Conservation (phyloP, 805 yeast genomes). For the Candida silvatica region DNA sequence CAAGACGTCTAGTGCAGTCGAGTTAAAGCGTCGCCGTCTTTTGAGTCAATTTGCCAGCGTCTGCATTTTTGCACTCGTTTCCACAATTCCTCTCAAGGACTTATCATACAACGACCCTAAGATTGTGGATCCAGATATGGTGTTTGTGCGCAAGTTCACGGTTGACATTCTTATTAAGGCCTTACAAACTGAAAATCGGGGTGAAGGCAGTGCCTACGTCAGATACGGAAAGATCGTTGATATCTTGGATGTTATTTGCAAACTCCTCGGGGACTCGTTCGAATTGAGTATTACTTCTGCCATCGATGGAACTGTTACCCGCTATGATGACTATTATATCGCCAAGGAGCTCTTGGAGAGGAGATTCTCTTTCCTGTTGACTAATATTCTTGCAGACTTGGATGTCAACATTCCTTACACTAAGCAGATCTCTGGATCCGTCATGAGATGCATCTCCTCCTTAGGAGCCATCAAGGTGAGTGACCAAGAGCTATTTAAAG, state of each 20-base stretch:
- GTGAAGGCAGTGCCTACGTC: slow-evolving; percentile 28
- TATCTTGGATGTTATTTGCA: slow-evolving; percentile 38
- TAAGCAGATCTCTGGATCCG: slow-evolving; percentile 46
- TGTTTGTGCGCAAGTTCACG: slow-evolving; percentile 64
- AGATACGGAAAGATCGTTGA: slow-evolving; percentile 50
- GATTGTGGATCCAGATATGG: slow-evolving; percentile 58
- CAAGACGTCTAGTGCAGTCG: slow-evolving; percentile 24
- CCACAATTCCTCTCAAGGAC: slow-evolving; percentile 47
- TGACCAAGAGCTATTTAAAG: slow-evolving; percentile 50
- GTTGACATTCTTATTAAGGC: slow-evolving; percentile 60
- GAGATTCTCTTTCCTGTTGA: slow-evolving; percentile 47
- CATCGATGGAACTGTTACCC: slow-evolving; percentile 38
- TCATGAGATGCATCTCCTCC: slow-evolving; percentile 50
- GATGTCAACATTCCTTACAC: slow-evolving; percentile 72
- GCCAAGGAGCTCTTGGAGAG: slow-evolving; percentile 64
- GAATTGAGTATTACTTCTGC: slow-evolving; percentile 9
- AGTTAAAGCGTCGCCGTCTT: slow-evolving; percentile 41
- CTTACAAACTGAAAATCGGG: slow-evolving; percentile 39
- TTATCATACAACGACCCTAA: slow-evolving; percentile 36
- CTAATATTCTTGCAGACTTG: slow-evolving; percentile 51
- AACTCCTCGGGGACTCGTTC: slow-evolving; percentile 34
- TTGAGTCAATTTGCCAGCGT: slow-evolving; percentile 56
- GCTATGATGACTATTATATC: slow-evolving; percentile 54
- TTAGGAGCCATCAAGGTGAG: slow-evolving; percentile 49
- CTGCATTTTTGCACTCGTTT: slow-evolving; percentile 52